Evolutionary conservation across 2,329 filamentous ascomycete species (phyloP).

Genomic region (Dryadomyces quercus-mongolicae): DNA sequence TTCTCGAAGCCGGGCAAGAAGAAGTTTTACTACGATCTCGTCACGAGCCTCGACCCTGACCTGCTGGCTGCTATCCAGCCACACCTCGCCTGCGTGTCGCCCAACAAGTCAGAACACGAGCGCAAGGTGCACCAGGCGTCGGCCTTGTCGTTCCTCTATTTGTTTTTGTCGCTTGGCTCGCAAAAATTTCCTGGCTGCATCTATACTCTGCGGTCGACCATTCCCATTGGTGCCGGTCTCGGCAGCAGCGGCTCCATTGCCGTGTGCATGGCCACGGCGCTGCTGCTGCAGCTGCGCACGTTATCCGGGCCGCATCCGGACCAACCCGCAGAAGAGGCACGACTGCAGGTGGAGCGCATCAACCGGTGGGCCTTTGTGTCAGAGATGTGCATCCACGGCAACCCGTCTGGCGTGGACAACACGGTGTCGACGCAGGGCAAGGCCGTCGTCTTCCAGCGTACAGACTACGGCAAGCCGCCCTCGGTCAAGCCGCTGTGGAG

Average conservation of each 20-base stretch:
- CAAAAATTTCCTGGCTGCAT: conserved; percentile 68
- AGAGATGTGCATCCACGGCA: conserved; percentile 95
- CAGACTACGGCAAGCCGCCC: conserved; percentile 66
- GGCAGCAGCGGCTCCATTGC: conserved; percentile 91
- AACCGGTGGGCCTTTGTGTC: conserved; percentile 97
- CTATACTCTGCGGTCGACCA: conserved; percentile 85
- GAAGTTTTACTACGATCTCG: conserved; percentile 86
- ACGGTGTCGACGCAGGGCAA: conserved; percentile 90
- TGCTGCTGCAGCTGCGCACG: conserved; percentile 79
- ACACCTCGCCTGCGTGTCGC: conserved; percentile 61
- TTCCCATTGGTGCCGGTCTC: conserved; percentile 82
- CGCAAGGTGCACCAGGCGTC: conserved; percentile 78
- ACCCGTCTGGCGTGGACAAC: conserved; percentile 93
- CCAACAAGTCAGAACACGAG: conserved; percentile 50
- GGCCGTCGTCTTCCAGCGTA: conserved; percentile 79
- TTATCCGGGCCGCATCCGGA: conserved; percentile 85
- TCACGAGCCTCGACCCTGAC: conserved; percentile 73
- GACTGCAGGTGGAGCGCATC: conserved; percentile 83
- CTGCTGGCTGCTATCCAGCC: conserved; percentile 72
- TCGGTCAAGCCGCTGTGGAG: conserved; percentile 64
- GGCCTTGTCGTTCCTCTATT: conserved; percentile 78
- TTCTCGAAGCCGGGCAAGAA: conserved; percentile 79
- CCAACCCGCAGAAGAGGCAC: conserved; percentile 77
- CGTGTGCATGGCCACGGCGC: conserved; percentile 73
- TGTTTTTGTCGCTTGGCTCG: conserved; percentile 78